Evolutionary conservation across 768 basidiomycete species (phyloP).

Genomic region (Omphalotus guepiniiformis): DNA sequence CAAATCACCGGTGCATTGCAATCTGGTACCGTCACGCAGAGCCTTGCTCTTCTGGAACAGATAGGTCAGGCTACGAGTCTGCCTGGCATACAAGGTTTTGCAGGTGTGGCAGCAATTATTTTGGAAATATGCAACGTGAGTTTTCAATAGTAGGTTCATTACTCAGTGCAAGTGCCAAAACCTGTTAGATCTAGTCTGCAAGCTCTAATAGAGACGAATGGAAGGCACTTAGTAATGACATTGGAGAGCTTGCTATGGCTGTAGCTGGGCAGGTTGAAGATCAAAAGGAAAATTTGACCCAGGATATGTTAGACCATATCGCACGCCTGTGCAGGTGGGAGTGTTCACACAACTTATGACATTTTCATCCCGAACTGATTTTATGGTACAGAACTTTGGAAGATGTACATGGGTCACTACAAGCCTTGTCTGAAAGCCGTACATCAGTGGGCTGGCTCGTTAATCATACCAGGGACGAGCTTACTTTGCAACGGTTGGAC

Average conservation of each 20-base stretch:
- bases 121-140: not conserved
- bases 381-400: not conserved
- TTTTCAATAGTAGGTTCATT: not conserved
- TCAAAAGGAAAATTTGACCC: slow-evolving; percentile 9
- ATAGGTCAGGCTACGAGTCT: not conserved
- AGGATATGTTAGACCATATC: slow-evolving; percentile 15
- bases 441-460: not conserved
- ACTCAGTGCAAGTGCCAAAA: not conserved
- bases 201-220: slow-evolving; percentile 13
- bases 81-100: not conserved
- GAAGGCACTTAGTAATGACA: slow-evolving; percentile 13
- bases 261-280: slow-evolving; percentile 14
- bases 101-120: not conserved
- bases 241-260: slow-evolving; percentile 11
- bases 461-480: not conserved
- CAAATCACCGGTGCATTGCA: too few relatives aligned
- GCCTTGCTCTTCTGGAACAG: not conserved
- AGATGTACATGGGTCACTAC: not conserved
- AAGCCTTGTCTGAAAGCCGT: not conserved
- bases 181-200: slow-evolving; percentile 10
- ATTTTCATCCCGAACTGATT: not conserved
- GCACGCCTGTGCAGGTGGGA: slow-evolving; percentile 15
- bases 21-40: not conserved
- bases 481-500: not conserved
- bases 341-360: not conserved